Conservation (phyloP, 441 rosid genomes). For the Euphorbia schlechtendalii region DNA sequence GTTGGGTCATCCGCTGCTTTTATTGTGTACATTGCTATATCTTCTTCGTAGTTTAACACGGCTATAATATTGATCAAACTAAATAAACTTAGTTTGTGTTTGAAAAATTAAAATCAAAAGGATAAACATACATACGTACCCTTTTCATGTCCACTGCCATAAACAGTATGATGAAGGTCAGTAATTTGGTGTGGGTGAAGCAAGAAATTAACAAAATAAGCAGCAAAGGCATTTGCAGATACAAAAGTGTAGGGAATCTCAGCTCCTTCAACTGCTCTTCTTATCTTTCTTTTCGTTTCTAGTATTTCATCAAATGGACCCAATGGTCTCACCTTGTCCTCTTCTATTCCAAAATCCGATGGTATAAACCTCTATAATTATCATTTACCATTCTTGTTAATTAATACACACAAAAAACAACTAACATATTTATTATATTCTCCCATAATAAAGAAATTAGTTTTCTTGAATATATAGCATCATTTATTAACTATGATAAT, state of each 20-base stretch:
- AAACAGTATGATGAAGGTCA: conserved; percentile 9
- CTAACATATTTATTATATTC: too few relatives aligned
- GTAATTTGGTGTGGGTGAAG: conserved; percentile 23
- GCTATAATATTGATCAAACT: too few relatives aligned
- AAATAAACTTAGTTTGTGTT: too few relatives aligned
- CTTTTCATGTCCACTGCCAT: conserved; percentile 34
- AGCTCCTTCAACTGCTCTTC: conserved; percentile 31
- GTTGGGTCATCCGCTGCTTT: conserved; percentile 32
- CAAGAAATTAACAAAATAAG: conserved; percentile 32
- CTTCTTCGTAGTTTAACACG: conserved; percentile 33
- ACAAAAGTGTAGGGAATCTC: conserved; percentile 33
- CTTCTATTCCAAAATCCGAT: conserved; percentile 42
- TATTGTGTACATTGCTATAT: conserved; percentile 29
- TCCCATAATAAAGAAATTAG: too few relatives aligned
- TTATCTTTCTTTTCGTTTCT: conserved; percentile 33
- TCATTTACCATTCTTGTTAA: too few relatives aligned
- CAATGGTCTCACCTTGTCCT: conserved; percentile 28
- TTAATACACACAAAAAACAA: too few relatives aligned
- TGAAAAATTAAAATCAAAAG: too few relatives aligned
- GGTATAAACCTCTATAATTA: conserved; percentile 37
- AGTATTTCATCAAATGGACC: conserved; percentile 35
- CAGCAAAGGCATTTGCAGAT: conserved; percentile 27
- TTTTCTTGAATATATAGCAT: too few relatives aligned
- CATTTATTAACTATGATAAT: too few relatives aligned
- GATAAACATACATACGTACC: conserved; percentile 11